phyloP scores from a whole-genome alignment of 768 basidiomycete genomes.

The Collybiopsis luxurians region DNA sequence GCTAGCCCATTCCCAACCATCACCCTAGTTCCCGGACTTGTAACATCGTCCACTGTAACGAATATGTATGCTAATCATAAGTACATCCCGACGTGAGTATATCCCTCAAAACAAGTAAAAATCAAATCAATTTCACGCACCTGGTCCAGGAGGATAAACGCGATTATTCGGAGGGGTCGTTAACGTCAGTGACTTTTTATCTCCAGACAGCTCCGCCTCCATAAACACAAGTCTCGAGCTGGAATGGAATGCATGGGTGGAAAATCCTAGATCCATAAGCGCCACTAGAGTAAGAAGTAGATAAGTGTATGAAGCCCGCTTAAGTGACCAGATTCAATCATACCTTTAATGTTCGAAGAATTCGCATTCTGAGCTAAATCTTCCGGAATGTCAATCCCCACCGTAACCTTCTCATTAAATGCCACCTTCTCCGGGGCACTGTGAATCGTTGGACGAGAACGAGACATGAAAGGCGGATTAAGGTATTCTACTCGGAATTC shows the following conservation, averaged over 20 bases:
- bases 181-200: constrained; percentile 23
- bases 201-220: constrained; percentile 20
- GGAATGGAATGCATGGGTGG: constrained; percentile 28
- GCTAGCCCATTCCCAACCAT: no score
- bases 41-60: constrained; percentile 54
- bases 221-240: constrained; percentile 26
- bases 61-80: constrained; percentile 34
- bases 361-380: background rate
- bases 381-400: constrained; percentile 28
- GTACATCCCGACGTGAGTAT: background rate
- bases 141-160: constrained; percentile 26
- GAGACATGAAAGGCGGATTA: constrained; percentile 26
- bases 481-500: constrained; percentile 23
- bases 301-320: no score
- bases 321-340: background rate
- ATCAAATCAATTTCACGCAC: constrained; percentile 2
- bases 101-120: background rate
- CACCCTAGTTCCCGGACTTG: constrained; percentile 45
- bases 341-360: constrained; percentile 16
- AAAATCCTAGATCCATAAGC: constrained; percentile 28
- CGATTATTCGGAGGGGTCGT: constrained; percentile 30
- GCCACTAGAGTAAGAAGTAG: constrained; percentile 17
- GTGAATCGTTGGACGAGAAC: constrained; percentile 16
- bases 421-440: constrained; percentile 23
- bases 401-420: constrained; percentile 28